phyloP scores from a whole-genome alignment of 441 rosid species.

The Pelargonium australe region DNA sequence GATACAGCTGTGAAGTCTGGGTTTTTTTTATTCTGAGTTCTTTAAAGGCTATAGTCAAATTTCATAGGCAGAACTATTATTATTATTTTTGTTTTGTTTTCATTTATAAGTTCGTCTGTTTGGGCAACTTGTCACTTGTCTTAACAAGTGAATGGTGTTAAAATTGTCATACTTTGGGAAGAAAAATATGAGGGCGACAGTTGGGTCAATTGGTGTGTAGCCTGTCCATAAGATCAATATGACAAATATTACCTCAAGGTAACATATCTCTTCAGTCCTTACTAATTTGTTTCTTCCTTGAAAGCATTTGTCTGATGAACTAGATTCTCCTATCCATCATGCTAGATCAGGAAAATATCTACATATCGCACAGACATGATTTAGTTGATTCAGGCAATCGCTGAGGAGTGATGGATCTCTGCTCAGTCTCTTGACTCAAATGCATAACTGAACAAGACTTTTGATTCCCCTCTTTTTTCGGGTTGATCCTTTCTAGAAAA shows the following conservation, averaged over 20 bases:
- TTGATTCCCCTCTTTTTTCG: too few relatives aligned
- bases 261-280: background rate
- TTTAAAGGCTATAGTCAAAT: background rate
- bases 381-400: background rate
- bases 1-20: background rate
- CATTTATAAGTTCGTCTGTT: background rate
- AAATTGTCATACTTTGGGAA: background rate
- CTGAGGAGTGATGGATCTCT: background rate
- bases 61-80: background rate
- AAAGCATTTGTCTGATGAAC: background rate
- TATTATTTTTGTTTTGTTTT: background rate
- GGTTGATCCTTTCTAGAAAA: too few relatives aligned
- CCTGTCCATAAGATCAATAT: background rate
- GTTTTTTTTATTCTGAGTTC: background rate
- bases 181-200: conserved; percentile 4
- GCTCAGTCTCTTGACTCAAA: background rate
- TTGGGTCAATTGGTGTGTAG: conserved; percentile 1
- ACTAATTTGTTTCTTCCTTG: background rate
- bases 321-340: background rate
- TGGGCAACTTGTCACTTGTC: background rate
- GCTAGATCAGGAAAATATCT: background rate
- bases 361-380: background rate
- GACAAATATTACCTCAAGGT: background rate
- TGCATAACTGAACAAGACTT: too few relatives aligned
- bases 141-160: background rate